Percentiles rank a stretch among this genome's conserved stretches.
These are phyloP conservation scores for Phytopythium aichiense DNA, from an alignment of 352 stramenopile species.

Conservation along the genomic window DNA sequence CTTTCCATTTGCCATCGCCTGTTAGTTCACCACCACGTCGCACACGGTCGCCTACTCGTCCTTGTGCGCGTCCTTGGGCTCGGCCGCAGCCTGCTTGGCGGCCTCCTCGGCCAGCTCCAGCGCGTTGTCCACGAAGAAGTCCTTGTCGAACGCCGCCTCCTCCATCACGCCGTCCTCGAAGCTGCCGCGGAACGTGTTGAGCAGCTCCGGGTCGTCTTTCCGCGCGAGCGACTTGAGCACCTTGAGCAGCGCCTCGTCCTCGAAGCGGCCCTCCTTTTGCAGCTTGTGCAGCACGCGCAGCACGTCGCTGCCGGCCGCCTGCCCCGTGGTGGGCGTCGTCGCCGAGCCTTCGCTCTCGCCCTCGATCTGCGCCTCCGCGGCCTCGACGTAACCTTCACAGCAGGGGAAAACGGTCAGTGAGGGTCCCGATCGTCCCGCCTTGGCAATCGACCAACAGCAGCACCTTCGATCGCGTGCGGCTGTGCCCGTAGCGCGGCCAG, in stretches of 20 bases:
- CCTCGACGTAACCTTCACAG: constrained; percentile 27
- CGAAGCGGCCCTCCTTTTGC: constrained; percentile 75
- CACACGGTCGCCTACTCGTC: background rate
- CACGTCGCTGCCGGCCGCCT: constrained; percentile 53
- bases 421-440: background rate
- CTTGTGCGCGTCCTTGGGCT: constrained; percentile 7
- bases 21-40: background rate
- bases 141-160: constrained; percentile 63
- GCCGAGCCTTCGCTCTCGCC: constrained; percentile 15
- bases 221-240: constrained; percentile 80
- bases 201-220: constrained; percentile 75
- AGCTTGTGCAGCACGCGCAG: constrained; percentile 72
- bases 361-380: constrained; percentile 16
- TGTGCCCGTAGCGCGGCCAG: constrained; percentile 44
- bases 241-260: constrained; percentile 65
- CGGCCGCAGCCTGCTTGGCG: constrained; percentile 8
- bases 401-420: background rate
- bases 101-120: constrained; percentile 73
- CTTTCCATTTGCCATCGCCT: background rate
- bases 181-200: constrained; percentile 77
- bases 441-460: background rate
- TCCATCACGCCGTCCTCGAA: constrained; percentile 52
- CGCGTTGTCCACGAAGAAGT: constrained; percentile 83
- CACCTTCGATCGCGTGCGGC: constrained; percentile 65
- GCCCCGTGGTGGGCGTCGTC: constrained; percentile 20